These are phyloP conservation scores for Umbilicus rupestris DNA, from an alignment of 164 flowering plant genomes.

Conservation along the genomic window DNA sequence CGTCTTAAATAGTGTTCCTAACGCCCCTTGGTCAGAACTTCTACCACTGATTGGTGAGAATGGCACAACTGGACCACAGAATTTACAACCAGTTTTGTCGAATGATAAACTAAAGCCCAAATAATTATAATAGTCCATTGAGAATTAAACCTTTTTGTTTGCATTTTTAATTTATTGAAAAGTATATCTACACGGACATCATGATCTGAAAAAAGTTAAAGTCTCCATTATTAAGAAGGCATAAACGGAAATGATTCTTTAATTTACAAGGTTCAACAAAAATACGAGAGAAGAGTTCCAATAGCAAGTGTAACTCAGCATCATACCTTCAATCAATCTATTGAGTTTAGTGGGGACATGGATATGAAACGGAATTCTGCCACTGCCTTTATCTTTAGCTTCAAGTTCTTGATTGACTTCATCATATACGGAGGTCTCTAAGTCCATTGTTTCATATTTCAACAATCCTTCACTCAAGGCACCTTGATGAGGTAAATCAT, in stretches of 20 bases:
- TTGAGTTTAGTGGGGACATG: constrained; percentile 45
- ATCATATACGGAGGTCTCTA: constrained; percentile 43
- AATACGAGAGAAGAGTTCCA: background rate
- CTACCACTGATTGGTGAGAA: background rate
- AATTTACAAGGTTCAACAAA: background rate
- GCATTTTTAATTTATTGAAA: too few species aligned
- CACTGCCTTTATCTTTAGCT: constrained; percentile 35
- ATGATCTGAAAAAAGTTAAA: too few species aligned
- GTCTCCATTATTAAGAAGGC: too few species aligned
- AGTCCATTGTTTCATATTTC: constrained; percentile 61
- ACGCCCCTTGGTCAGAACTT: background rate
- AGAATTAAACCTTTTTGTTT: too few species aligned
- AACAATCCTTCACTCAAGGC: constrained; percentile 31
- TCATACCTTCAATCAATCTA: constrained; percentile 55
- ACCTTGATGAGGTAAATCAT: constrained; percentile 39
- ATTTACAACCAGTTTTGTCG: background rate
- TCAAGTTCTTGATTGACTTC: constrained; percentile 46
- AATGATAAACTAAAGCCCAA: background rate
- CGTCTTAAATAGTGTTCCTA: background rate
- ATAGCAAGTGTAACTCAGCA: background rate
- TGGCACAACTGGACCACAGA: background rate
- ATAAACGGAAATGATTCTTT: background rate
- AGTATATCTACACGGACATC: too few species aligned
- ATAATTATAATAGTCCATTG: background rate
- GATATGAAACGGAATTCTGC: constrained; percentile 49